phyloP scores from a whole-genome alignment of 495 filamentous ascomycete genomes.

The Choiromyces venosus region DNA sequence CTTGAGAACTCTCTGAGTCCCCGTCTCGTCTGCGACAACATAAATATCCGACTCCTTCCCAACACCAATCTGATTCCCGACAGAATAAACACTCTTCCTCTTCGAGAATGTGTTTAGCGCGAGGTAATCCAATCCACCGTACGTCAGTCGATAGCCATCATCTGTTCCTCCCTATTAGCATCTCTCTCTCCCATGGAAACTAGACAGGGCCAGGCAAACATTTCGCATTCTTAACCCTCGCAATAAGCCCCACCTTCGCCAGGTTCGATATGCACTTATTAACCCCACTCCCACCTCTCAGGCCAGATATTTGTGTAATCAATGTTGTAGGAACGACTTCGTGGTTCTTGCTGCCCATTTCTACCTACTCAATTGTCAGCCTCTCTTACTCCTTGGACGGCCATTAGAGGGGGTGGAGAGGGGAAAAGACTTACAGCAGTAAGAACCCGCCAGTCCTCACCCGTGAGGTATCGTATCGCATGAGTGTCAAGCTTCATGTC shows the following conservation, averaged over 20 bases:
- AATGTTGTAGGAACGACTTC: conserved; percentile 89
- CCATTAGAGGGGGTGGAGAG: conserved; percentile 36
- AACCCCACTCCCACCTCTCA: conserved; percentile 78
- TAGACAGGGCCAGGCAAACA: conserved; percentile 48
- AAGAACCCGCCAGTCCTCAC: conserved; percentile 92
- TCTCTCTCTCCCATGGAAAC: neutral
- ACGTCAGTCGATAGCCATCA: conserved; percentile 94
- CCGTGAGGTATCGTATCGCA: conserved; percentile 80
- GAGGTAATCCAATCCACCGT: conserved; percentile 94
- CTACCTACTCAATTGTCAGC: conserved; percentile 56
- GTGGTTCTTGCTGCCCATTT: conserved; percentile 91
- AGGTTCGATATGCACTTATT: conserved; percentile 80
- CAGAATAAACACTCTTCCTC: conserved; percentile 71
- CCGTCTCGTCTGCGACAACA: conserved; percentile 68
- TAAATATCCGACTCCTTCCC: conserved; percentile 97
- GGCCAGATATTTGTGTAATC: conserved; percentile 73
- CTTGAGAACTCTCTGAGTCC: conserved; percentile 42
- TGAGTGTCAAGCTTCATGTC: conserved; percentile 91
- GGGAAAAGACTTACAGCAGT: conserved; percentile 63
- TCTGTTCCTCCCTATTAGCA: conserved; percentile 48
- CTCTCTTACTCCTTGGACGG: conserved; percentile 44
- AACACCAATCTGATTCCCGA: conserved; percentile 90
- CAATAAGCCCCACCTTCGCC: conserved; percentile 88
- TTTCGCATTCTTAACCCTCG: conserved; percentile 86
- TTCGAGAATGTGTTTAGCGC: conserved; percentile 83